Base-by-base conservation (phyloP, 2,329 filamentous ascomycete genomes). In the Decorospora gaudefroyi region DNA sequence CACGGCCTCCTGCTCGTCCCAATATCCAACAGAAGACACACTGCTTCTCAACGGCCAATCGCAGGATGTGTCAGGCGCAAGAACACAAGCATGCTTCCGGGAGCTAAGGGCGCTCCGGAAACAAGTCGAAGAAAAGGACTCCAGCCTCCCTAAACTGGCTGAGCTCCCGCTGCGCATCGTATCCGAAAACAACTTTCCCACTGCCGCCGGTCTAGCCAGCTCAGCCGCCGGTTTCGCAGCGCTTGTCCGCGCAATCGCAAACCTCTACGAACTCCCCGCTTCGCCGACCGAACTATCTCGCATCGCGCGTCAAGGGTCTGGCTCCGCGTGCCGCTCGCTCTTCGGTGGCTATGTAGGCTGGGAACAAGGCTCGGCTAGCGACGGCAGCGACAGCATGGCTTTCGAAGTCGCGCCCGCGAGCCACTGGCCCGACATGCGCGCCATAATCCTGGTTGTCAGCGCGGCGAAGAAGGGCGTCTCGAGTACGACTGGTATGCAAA, bases 181-280 rank as follows among this genome's bases (percentile, higher is more conserved):
- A 43, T 93, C 88, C 44, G 88, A 93, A 76, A 99, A 99, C 81
- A 99, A 99, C 80, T 99, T 99, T 80, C 93, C 93, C 53, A 99
- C 93, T 2, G 93, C 93, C 17, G 93, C 93, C 4, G 93, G 93
- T 5, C 84, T 99, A 18, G 82, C 82, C 27, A 79, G 77, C 56
- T 78, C 76, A 15, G 82, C 82, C n/a, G 82, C 82, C n/a, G 83
- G 82, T 16, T 83, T 85, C 57, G 83, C 82, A 23, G 82, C 83
- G 9, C 74, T 85, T 1, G 80, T 97, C 13, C 83, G 90, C 46
- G 91, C 89, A 54, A 89, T 99, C 60, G 93, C 93, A 23, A 82
- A 97, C 70, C 82, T 99, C 27, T 99, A 97, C 76, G 79, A 88
- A 68, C 83, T 99, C 5, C 85, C 87, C 4, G 82, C 90, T 48